Conservation (phyloP, 139 green algal genomes). For the Closterium sp. region DNA sequence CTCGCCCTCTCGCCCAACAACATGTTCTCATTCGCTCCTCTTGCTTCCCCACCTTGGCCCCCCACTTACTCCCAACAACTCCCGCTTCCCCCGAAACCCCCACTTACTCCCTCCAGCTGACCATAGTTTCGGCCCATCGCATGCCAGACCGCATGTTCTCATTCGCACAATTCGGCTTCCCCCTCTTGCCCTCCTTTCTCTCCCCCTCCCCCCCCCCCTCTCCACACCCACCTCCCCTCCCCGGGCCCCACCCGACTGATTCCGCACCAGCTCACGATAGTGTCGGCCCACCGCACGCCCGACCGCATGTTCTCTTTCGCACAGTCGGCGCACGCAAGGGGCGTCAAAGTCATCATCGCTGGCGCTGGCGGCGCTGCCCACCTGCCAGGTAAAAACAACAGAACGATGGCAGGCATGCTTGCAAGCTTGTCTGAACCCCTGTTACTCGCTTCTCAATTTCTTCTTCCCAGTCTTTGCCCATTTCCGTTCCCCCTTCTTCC, state of each 20-base stretch:
- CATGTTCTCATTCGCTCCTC: too few relatives aligned
- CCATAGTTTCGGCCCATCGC: conserved; percentile 87
- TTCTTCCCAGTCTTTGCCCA: too few relatives aligned
- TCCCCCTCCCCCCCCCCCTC: neutral
- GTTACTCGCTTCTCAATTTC: too few relatives aligned
- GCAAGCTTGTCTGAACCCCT: too few relatives aligned
- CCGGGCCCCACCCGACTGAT: too few relatives aligned
- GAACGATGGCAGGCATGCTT: neutral
- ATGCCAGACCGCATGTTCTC: conserved; percentile 93
- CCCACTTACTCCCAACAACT: too few relatives aligned
- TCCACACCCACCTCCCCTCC: neutral
- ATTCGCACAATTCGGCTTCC: conserved; percentile 72
- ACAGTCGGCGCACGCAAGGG: conserved; percentile 62
- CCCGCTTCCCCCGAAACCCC: too few relatives aligned
- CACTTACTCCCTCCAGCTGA: conserved; percentile 56
- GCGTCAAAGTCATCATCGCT: conserved; percentile 83
- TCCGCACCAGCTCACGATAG: conserved; percentile 69
- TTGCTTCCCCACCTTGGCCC: too few relatives aligned
- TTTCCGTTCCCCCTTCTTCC: too few relatives aligned
- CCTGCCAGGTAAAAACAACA: conserved; percentile 67
- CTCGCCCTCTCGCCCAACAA: too few relatives aligned
- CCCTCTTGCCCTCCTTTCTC: neutral
- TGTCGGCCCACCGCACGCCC: conserved; percentile 93
- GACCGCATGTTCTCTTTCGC: conserved; percentile 93
- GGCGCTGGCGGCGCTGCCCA: conserved; percentile 93